Conservation (phyloP, 1,139 yeast genomes). For the Magnusiomyces suaveolens region DNA sequence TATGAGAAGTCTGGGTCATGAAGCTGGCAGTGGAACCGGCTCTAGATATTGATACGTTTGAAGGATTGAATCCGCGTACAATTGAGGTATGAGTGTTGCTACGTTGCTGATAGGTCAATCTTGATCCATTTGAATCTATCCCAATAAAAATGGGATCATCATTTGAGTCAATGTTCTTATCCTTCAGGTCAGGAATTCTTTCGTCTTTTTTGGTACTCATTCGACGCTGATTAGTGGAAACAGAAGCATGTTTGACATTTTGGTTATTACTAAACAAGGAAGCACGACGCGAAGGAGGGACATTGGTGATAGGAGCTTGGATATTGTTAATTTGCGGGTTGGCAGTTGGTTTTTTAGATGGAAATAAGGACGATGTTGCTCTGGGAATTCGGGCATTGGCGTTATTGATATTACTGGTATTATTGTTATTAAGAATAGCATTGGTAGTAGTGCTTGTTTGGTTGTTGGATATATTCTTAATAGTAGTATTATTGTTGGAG, state of each 20-base stretch:
- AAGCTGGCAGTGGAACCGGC: slow-evolving; percentile 5
- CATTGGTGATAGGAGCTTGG: not conserved
- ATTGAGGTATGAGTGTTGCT: slow-evolving; percentile 34
- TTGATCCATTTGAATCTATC: slow-evolving; percentile 18
- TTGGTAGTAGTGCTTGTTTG: no score
- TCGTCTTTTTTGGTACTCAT: not conserved
- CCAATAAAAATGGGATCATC: slow-evolving; percentile 13
- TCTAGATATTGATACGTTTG: slow-evolving; percentile 29
- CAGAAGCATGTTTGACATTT: not conserved
- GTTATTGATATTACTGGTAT: not conserved
- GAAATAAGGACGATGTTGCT: slow-evolving; percentile 2
- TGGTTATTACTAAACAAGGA: not conserved
- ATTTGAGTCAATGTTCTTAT: slow-evolving; percentile 20
- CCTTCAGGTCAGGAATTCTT: not conserved
- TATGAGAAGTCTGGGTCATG: not conserved
- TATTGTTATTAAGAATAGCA: not conserved
- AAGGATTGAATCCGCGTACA: slow-evolving; percentile 41
- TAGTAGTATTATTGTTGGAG: no score
- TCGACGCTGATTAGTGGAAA: not conserved
- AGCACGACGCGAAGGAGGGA: not conserved
- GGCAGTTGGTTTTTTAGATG: not conserved
- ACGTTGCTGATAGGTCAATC: slow-evolving; percentile 17
- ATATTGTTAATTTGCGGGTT: not conserved
- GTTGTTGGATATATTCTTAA: no score
- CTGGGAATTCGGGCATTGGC: not conserved